Conservation (phyloP, 2,329 filamentous ascomycete genomes). For the Penicillium fuscoglaucum region DNA sequence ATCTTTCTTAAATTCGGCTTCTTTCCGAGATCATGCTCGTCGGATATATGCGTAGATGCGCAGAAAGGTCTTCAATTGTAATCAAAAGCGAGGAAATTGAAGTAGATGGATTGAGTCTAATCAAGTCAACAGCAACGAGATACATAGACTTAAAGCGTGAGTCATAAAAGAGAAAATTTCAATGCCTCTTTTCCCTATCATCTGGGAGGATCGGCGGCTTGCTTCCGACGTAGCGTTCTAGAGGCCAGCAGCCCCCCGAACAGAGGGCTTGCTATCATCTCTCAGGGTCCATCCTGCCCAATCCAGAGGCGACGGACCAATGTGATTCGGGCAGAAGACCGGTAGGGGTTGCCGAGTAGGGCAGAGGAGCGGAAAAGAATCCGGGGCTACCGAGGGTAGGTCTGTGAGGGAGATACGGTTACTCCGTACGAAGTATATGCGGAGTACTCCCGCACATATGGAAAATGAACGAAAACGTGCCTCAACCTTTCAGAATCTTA, state of each 20-base stretch:
- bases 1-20: conserved; percentile 4
- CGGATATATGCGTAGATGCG: neutral
- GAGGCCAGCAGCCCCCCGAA: neutral
- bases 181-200: neutral
- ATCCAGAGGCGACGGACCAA: neutral
- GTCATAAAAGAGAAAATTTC: conserved; percentile 14
- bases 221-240: neutral
- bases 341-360: conserved; percentile 11
- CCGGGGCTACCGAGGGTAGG: conserved; percentile 12
- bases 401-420: neutral
- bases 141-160: conserved; percentile 13
- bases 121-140: neutral
- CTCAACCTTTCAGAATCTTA: neutral
- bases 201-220: conserved; percentile 4
- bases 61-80: neutral
- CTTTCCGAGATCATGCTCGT: conserved; percentile 13
- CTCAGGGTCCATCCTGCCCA: conserved; percentile 4
- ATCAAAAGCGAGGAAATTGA: neutral
- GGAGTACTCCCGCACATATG: neutral
- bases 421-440: neutral
- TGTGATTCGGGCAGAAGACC: conserved; percentile 16
- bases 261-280: conserved; percentile 3
- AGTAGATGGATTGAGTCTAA: neutral
- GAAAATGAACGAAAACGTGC: neutral
- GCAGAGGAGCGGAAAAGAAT: conserved; percentile 25